Evolutionary conservation across 495 filamentous ascomycete species (phyloP), one percentile per base, ranked within the genome.

Genomic region (Tuber aestivum): DNA sequence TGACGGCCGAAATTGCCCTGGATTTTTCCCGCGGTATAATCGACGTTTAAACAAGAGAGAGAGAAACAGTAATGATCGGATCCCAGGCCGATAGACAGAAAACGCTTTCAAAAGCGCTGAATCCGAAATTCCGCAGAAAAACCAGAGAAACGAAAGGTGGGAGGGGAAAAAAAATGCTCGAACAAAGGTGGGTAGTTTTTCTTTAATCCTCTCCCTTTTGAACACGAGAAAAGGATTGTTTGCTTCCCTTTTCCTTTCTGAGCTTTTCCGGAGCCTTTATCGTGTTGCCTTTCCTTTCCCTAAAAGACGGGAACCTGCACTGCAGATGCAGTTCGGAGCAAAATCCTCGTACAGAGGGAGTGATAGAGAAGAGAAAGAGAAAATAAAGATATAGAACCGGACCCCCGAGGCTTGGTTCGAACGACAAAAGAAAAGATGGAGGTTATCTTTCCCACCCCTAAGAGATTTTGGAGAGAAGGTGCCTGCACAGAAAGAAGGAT

Each of bases 1-100:
- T 40, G 76, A 35, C 56, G 78, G 56, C 70, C 61, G 14, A 70
- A 78, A 50, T 23, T 48, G 50, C 41, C 45, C 70, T 41, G 74
- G 68, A 74, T 70, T 70, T 70, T 72, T 21, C 69, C 35, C 38
- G 27, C 20, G 37, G 69, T 75, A 48, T 41, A n/a, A 32, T 68
- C 35, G 41, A 38, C 70, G n/a, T 65, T 44, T 74, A 20, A 68
- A 70, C 74, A 18, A 71, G 44, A 35, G 20, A 44, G 70, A 71
- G 35, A 75, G 45, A 74, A 70, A 70, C 45, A 70, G 41, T 21
- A 20, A 75, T 50, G 61, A 56, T 65, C 56, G 27, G 56, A 35
- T 65, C 56, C 56, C 27, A 65, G 56, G 48, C 8, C 68, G 41
- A 65, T 50, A 40, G 56, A 35, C 27, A 65, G 32, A 65, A 35